Base-by-base conservation (phyloP, 2,329 filamentous ascomycete species). In the Clonostachys rhizophaga region DNA sequence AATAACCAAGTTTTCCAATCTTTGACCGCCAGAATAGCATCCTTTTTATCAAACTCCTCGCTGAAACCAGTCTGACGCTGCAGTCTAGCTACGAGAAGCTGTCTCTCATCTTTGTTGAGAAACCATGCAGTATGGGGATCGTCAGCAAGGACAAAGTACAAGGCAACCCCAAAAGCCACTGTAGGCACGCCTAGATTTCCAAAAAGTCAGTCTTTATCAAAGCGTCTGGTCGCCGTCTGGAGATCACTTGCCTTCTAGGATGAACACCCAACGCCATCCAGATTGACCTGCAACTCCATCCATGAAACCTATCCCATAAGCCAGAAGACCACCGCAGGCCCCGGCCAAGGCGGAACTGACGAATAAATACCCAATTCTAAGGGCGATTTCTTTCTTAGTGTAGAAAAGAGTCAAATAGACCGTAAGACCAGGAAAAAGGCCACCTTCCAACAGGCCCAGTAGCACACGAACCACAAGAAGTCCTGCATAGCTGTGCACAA, bases 1-100 rank as follows among this genome's bases (percentile, higher is more conserved):
- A 43, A 43, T 9, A 43, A 61, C 70, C 79, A 87, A 34, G 87
- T 76, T 58, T 83, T 87, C 83, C 83, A 87, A 61, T 89, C 86
- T 51, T 71, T 74, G 46, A 84, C 76, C 0, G 79, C 83, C 46
- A 76, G 76, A 49, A 73, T 68, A 51, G 86, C 82, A 58, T 89
- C 85, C 6, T 67, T 63, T 68, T 76, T 79, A 52, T 58, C 61
- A 40, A 72, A 69, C 54, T 65, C 48, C 52, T 47, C 39, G n/a
- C 36, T 24, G 33, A 43, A 41, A 64, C 64, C 48, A 60, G 68
- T 45, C 52, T 59, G 17, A 68, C 70, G 45, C 57, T 54, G n/a
- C 10, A 47, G 36, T n/a, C 54, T 35, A 39, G 49, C 42, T 11
- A 47, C 40, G 42, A 56, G 47, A 16, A 54, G 16, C 47, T 70